A percentile compares a stretch with the other conserved stretches of the same genome.
These are phyloP conservation scores for Chalara sp. DNA, from an alignment of 2,329 filamentous ascomycete species.

Conservation along the genomic window DNA sequence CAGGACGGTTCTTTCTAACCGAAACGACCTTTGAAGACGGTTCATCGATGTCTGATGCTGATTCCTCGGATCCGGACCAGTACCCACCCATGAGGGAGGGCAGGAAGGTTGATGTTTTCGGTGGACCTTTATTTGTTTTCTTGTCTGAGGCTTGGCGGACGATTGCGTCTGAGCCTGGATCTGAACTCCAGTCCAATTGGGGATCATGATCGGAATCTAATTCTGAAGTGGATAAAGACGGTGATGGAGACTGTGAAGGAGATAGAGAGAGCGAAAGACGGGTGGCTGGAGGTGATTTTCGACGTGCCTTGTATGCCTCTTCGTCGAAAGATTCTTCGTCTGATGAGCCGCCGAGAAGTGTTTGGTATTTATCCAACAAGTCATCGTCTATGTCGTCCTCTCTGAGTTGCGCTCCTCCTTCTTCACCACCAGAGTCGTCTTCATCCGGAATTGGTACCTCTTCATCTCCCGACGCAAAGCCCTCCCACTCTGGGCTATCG, in stretches of 20 bases:
- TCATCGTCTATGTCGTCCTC: constrained; percentile 20
- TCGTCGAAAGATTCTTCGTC: constrained; percentile 25
- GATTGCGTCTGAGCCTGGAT: constrained; percentile 5
- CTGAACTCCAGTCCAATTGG: background rate
- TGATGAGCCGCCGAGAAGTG: constrained; percentile 23
- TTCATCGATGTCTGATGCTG: constrained; percentile 58
- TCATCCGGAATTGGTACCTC: constrained; percentile 3
- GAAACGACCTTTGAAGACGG: constrained; percentile 44
- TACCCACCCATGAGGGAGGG: constrained; percentile 76
- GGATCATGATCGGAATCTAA: background rate
- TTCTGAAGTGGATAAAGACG: constrained; percentile 1
- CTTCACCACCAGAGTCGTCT: constrained; percentile 8
- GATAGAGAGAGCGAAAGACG: constrained; percentile 16
- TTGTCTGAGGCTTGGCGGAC: constrained; percentile 7
- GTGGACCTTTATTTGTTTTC: constrained; percentile 11
- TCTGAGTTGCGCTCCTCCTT: constrained; percentile 13
- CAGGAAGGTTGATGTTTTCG: constrained; percentile 51
- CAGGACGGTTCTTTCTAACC: constrained; percentile 65
- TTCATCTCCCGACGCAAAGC: constrained; percentile 13
- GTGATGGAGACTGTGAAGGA: constrained; percentile 10
- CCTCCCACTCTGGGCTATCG: constrained; percentile 14
- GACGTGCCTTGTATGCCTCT: constrained; percentile 13
- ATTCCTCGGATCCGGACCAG: constrained; percentile 65
- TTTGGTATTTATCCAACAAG: constrained; percentile 22
- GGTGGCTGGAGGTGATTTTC: constrained; percentile 5